Evolutionary conservation across 1,284 basidiomycete genomes (phyloP).

Genomic region (Hypsizygus ulmarius): DNA sequence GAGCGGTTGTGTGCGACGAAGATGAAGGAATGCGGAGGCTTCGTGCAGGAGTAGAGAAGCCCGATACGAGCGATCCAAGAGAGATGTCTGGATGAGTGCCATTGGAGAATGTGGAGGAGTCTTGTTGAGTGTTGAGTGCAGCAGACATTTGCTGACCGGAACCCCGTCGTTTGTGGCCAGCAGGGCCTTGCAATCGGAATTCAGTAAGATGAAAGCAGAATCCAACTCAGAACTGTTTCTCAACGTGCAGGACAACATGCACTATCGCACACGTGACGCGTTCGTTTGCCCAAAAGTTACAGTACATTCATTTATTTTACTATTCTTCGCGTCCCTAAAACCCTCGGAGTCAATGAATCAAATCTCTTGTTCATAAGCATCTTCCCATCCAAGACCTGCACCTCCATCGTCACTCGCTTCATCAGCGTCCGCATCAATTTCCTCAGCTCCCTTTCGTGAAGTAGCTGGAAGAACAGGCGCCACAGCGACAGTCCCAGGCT

Average conservation of each 20-base stretch:
- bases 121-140: not conserved
- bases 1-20: conserved; percentile 50
- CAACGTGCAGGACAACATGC: too few species aligned
- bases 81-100: conserved; percentile 56
- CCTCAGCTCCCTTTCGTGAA: conserved; percentile 26
- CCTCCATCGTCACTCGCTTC: conserved; percentile 40
- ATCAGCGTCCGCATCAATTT: conserved; percentile 28
- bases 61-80: conserved; percentile 53
- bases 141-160: conserved; percentile 4
- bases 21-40: conserved; percentile 50
- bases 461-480: conserved; percentile 18
- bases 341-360: conserved; percentile 14
- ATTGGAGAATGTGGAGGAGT: conserved; percentile 1
- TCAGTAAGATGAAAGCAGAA: too few species aligned
- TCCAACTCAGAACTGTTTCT: too few species aligned
- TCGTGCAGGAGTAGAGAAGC: conserved; percentile 55
- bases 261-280: too few species aligned
- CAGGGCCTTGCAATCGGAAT: too few species aligned
- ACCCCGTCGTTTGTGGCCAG: too few species aligned
- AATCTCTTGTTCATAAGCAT: conserved; percentile 41
- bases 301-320: too few species aligned
- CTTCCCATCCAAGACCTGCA: conserved; percentile 37
- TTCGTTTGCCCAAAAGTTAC: too few species aligned
- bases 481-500: conserved; percentile 30
- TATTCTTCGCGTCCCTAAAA: not conserved